Conservation (phyloP, 2,329 filamentous ascomycete genomes). For the Myriosclerotinia duriaeana region DNA sequence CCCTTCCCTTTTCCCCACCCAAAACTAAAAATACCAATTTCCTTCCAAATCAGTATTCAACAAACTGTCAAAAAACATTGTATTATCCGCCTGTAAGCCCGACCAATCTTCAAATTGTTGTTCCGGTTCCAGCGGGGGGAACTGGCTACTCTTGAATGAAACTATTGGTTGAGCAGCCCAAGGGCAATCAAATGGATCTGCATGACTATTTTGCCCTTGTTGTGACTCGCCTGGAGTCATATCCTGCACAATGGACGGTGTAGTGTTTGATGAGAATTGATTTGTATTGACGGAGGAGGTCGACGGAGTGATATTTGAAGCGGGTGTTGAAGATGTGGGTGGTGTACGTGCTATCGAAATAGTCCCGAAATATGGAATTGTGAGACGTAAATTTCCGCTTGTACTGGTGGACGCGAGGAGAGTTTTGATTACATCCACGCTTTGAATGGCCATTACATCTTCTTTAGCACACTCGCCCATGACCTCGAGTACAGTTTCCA, state of each 20-base stretch:
- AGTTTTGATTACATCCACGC: slow-evolving; percentile 37
- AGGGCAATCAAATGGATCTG: neutral
- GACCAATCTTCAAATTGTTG: slow-evolving; percentile 33
- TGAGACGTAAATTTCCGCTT: slow-evolving; percentile 35
- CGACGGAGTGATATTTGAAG: neutral
- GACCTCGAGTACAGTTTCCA: slow-evolving; percentile 31
- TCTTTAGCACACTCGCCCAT: slow-evolving; percentile 31
- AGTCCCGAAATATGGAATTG: slow-evolving; percentile 40
- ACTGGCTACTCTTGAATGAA: slow-evolving; percentile 35
- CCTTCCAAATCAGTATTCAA: slow-evolving; percentile 39
- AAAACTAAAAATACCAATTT: slow-evolving; percentile 36
- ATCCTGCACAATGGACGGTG: neutral
- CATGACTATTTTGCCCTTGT: neutral
- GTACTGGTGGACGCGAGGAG: slow-evolving; percentile 32
- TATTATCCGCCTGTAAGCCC: slow-evolving; percentile 34
- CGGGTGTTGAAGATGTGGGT: neutral
- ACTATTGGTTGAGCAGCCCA: slow-evolving; percentile 26
- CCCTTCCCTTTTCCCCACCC: neutral
- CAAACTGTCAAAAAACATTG: slow-evolving; percentile 39
- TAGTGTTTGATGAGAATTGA: neutral
- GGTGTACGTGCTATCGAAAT: slow-evolving; percentile 33
- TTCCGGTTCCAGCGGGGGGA: slow-evolving; percentile 27
- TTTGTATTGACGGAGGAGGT: neutral
- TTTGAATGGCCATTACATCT: slow-evolving; percentile 36
- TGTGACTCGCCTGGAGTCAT: slow-evolving; percentile 4